Evolutionary conservation across 2,329 filamentous ascomycete species (phyloP), one percentile per base, ranked within the genome.

Genomic region (Trichoderma oligosporum): DNA sequence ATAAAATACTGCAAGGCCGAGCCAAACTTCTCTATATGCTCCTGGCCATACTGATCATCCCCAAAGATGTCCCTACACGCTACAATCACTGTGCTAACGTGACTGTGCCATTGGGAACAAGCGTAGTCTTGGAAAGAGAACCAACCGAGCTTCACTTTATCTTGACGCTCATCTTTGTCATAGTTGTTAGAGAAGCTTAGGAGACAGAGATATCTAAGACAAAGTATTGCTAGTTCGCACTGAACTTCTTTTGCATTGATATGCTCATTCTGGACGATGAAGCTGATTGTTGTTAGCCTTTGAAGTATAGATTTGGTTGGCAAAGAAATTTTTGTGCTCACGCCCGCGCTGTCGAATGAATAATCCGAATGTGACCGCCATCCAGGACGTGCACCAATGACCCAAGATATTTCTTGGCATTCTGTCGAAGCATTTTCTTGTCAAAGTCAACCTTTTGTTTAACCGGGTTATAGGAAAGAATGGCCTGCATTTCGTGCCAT

Each of bases 71-170:
- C 12, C 4, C 20, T 7, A 3, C 49, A 53, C 6, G 22, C 2
- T 3, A 1, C 8, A 4, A 53, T 53, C 6, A 44, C 49, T 1
- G 49, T 53, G 18, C 14, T 22, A 1, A 53, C 8, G 18, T 53
- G 49, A 5, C 49, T 42, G 29, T 53, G 49, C 49, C 49, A 53
- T 16, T 53, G 49, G 4, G 49, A 53, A 33, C 49, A 53, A 11
- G 49, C 49, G 9, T 53, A 53, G 18, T 53, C 49, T 11, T 53
- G 49, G 14, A 53, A 53, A 5, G 49, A 41, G 4, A 53, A 53
- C 49, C 49, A 53, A 20, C 49, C 49, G 3, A 31, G 38, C 49
- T 22, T 42, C 7, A 35, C 49, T 33, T 53, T 53, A 1, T 25
- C 14, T 14, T 1, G 6, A 11, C 38, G 49, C 11, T 35, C 5